These are phyloP conservation scores for Quercus lobata DNA, from an alignment of 331 rosid genomes.

Conservation along the genomic window DNA sequence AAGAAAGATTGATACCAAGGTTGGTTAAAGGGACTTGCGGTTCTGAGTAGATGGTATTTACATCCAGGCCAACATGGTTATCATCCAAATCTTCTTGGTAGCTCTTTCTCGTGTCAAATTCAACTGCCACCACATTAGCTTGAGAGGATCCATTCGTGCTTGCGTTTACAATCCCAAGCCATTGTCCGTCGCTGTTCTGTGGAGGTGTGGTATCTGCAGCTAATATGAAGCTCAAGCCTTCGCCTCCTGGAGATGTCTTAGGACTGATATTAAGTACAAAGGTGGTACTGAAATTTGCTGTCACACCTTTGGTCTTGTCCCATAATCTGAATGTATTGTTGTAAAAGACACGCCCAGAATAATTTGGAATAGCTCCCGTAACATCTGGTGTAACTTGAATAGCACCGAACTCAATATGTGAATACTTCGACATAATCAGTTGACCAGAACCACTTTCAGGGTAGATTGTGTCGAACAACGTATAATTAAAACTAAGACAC, in stretches of 20 bases:
- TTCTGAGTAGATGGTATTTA: conserved; percentile 49
- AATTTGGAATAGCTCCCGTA: neutral
- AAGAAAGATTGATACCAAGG: conserved; percentile 38
- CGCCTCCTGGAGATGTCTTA: conserved; percentile 38
- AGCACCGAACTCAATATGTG: neutral
- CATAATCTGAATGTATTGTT: conserved; percentile 26
- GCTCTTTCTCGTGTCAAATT: conserved; percentile 65
- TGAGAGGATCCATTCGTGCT: conserved; percentile 30
- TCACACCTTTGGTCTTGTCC: conserved; percentile 18
- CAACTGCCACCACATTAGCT: conserved; percentile 46
- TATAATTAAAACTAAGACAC: conserved; percentile 40
- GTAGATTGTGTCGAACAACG: conserved; percentile 18
- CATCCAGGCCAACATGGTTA: neutral
- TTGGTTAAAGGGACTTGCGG: conserved; percentile 24
- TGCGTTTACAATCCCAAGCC: too few species aligned
- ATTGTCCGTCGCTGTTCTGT: conserved; percentile 12
- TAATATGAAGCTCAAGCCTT: conserved; percentile 73
- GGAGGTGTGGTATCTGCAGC: conserved; percentile 30
- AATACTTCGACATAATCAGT: neutral
- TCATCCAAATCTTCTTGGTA: conserved; percentile 42
- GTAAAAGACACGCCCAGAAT: conserved; percentile 45
- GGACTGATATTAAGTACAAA: conserved; percentile 40
- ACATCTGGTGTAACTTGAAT: conserved; percentile 27
- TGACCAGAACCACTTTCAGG: neutral
- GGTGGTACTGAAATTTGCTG: conserved; percentile 41